Conservation (phyloP, 192 early-diverging fungal species). For the Backusella macrospora region DNA sequence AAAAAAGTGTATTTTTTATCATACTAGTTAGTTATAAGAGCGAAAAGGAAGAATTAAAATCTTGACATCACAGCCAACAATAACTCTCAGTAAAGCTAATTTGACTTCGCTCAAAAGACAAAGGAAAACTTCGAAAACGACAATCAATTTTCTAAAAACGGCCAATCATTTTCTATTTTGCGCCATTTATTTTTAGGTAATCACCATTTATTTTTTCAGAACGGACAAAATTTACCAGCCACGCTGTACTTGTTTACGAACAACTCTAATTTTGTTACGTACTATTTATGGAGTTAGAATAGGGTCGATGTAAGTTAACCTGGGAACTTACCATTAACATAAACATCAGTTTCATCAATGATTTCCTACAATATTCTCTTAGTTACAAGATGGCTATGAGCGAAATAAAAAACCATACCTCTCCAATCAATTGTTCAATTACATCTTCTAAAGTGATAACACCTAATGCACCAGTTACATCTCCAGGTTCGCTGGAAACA, state of each 20-base stretch:
- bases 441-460: conserved; percentile 80
- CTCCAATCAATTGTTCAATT: conserved; percentile 80
- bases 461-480: conserved; percentile 58
- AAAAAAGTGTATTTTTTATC: not conserved
- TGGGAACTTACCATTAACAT: conserved; percentile 17
- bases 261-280: conserved; percentile 61
- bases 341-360: conserved; percentile 28
- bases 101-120: too few relatives aligned
- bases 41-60: too few relatives aligned
- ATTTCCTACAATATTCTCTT: not conserved
- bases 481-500: conserved; percentile 49
- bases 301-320: not conserved
- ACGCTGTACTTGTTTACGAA: conserved; percentile 50
- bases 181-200: too few relatives aligned
- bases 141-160: too few relatives aligned
- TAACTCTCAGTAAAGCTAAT: too few relatives aligned
- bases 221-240: too few relatives aligned
- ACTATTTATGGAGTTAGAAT: conserved; percentile 30
- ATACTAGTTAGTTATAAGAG: not conserved
- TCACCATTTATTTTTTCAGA: too few relatives aligned
- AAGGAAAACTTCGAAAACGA: too few relatives aligned
- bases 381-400: not conserved
- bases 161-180: too few relatives aligned
- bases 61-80: too few relatives aligned
- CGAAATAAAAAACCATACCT: not conserved